Percentiles rank a stretch among this genome's conserved stretches.
Evolutionary conservation across 1,284 basidiomycete genomes (phyloP).

Genomic region (Heterobasidion parviporum): DNA sequence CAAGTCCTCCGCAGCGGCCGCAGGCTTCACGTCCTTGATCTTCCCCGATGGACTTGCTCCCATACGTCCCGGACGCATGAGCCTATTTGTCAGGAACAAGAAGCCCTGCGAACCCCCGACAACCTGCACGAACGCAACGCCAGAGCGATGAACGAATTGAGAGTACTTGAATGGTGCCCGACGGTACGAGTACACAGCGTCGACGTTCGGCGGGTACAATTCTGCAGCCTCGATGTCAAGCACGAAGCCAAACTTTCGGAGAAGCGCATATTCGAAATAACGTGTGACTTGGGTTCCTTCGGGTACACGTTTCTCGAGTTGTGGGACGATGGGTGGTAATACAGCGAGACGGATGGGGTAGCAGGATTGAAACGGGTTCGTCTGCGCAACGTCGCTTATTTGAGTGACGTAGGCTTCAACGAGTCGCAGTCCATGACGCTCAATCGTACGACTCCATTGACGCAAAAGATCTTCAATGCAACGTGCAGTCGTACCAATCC

Average conservation of each 20-base stretch:
- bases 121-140: constrained; percentile 82
- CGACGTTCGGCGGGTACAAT: constrained; percentile 70
- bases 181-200: constrained; percentile 87
- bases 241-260: constrained; percentile 75
- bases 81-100: constrained; percentile 80
- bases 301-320: constrained; percentile 60
- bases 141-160: constrained; percentile 85
- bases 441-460: constrained; percentile 79
- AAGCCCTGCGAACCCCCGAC: constrained; percentile 74
- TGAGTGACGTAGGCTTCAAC: constrained; percentile 90
- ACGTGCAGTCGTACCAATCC: constrained; percentile 96
- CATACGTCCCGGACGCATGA: constrained; percentile 63
- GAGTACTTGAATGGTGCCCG: constrained; percentile 70
- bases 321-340: constrained; percentile 63
- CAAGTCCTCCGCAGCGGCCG: constrained; percentile 49
- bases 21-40: constrained; percentile 35
- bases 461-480: constrained; percentile 88
- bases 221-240: constrained; percentile 79
- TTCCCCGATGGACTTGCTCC: constrained; percentile 32
- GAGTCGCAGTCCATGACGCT: constrained; percentile 86
- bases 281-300: constrained; percentile 54
- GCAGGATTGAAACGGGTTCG: constrained; percentile 85
- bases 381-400: constrained; percentile 73
- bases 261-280: constrained; percentile 78
- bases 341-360: constrained; percentile 72